Percentiles rank a stretch among this genome's conserved stretches.
Conservation (phyloP, 2,329 filamentous ascomycete genomes). For the Ceratocystis diversiconidia region DNA sequence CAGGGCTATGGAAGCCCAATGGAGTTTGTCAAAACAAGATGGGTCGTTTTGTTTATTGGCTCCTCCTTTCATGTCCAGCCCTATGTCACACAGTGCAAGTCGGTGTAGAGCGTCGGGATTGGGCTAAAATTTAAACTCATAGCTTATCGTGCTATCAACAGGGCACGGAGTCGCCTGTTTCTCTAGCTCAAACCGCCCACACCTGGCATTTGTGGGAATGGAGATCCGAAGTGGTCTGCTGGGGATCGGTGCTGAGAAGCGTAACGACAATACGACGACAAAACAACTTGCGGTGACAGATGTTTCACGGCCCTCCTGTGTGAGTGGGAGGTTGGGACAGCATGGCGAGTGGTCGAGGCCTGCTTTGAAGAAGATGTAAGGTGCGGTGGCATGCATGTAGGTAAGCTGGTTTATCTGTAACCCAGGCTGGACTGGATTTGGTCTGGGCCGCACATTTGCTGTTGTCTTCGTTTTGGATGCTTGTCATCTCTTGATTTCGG, state of each 20-base stretch:
- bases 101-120: background rate
- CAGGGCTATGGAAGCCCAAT: background rate
- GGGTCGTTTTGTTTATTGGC: no score
- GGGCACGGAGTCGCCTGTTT: conserved; percentile 5
- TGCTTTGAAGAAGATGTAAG: background rate
- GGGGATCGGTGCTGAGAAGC: background rate
- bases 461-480: no score
- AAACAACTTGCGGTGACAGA: background rate
- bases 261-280: background rate
- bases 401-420: background rate
- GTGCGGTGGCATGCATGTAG: background rate
- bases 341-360: background rate
- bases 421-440: background rate
- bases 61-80: background rate
- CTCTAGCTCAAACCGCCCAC: background rate
- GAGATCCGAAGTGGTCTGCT: background rate
- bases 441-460: no score
- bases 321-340: background rate
- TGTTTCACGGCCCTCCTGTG: background rate
- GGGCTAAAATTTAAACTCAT: background rate
- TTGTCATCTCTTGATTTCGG: no score
- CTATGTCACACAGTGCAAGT: background rate
- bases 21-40: no score
- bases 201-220: background rate
- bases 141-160: background rate